Conservation (phyloP, 2,329 filamentous ascomycete genomes). For the Fusarium kyushuense region DNA sequence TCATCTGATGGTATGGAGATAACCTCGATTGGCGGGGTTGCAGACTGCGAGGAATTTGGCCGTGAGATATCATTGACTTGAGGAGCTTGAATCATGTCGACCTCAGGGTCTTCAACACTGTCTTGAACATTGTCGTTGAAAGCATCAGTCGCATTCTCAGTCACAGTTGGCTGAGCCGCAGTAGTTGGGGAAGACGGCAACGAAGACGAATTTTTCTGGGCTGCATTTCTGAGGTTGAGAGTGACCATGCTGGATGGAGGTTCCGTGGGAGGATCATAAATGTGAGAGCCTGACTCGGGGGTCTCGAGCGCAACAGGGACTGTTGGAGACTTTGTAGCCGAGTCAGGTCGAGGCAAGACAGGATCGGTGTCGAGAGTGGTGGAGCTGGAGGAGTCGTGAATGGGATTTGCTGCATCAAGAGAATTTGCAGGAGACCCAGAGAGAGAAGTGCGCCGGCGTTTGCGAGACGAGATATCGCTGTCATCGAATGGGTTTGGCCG, state of each 20-base stretch:
- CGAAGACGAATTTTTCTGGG: slow-evolving; percentile 56
- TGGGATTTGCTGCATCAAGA: slow-evolving; percentile 56
- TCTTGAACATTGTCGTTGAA: slow-evolving; percentile 53
- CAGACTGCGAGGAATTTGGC: slow-evolving; percentile 55
- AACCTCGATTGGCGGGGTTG: slow-evolving; percentile 60
- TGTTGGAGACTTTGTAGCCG: slow-evolving; percentile 54
- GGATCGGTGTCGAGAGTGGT: slow-evolving; percentile 49
- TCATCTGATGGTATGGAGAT: slow-evolving; percentile 56
- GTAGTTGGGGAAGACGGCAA: slow-evolving; percentile 58
- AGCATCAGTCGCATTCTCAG: slow-evolving; percentile 2
- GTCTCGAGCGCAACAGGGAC: slow-evolving; percentile 59
- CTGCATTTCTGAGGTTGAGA: slow-evolving; percentile 67
- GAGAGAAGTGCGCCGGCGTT: slow-evolving; percentile 71
- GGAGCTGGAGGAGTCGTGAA: slow-evolving; percentile 51
- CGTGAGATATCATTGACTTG: slow-evolving; percentile 47
- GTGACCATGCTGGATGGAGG: slow-evolving; percentile 69
- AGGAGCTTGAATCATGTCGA: slow-evolving; percentile 50
- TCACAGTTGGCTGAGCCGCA: slow-evolving; percentile 41
- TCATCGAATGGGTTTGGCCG: slow-evolving; percentile 75
- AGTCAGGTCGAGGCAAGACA: slow-evolving; percentile 43
- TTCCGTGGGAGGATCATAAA: slow-evolving; percentile 49
- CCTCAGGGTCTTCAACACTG: slow-evolving; percentile 62
- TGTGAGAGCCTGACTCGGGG: slow-evolving; percentile 53
- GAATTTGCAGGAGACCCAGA: slow-evolving; percentile 67
- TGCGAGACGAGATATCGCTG: slow-evolving; percentile 66